Evolutionary conservation across 2,329 filamentous ascomycete species (phyloP), one percentile per base, ranked within the genome.

Genomic region (Cytospora chrysosperma): DNA sequence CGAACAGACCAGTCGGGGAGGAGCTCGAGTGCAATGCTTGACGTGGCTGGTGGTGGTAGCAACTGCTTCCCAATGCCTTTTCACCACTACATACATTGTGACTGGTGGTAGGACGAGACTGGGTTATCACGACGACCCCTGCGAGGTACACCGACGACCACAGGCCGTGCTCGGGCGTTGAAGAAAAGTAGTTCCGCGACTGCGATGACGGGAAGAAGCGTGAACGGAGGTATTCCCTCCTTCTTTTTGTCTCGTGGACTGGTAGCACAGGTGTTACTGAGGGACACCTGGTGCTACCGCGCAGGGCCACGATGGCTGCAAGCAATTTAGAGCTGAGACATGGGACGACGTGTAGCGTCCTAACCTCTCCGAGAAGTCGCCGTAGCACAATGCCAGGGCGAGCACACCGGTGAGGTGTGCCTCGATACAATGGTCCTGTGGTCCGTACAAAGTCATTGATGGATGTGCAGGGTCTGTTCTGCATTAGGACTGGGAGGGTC

Each of bases 311-410:
- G 34, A 26, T 47, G 15, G 37, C 63, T 65, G 63, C 63, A 65
- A 60, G 63, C 63, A 63, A 65, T 65, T 52, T 62, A 59, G 55
- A 55, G 59, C 52, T 62, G 63, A 62, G 60, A 63, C 56, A 59
- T 17, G 43, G 28, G 27, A 15, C 37, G 49, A 37, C 15, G 51
- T 53, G 59, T 54, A 51, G 54, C 49, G 26, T 50, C 19, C 17
- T 61, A 61, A 49, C 51, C 51, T 4, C n/a, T 21, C n/a, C 43
- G 43, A 12, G 43, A 47, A 13, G n/a, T 47, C n/a, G 24, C 13
- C 13, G 58, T 60, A 47, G 50, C 58, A 60, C 50, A 37, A 60
- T 52, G 56, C 32, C 40, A 60, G 56, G 62, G 57, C 28, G 40
- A 32, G 43, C 53, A 52, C 47, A 56, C 62, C 57, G 62, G 57